A percentile compares a stretch with the other conserved stretches of the same genome.
Conservation (phyloP, 2,329 filamentous ascomycete genomes). For the Cordyceps tenuipes region DNA sequence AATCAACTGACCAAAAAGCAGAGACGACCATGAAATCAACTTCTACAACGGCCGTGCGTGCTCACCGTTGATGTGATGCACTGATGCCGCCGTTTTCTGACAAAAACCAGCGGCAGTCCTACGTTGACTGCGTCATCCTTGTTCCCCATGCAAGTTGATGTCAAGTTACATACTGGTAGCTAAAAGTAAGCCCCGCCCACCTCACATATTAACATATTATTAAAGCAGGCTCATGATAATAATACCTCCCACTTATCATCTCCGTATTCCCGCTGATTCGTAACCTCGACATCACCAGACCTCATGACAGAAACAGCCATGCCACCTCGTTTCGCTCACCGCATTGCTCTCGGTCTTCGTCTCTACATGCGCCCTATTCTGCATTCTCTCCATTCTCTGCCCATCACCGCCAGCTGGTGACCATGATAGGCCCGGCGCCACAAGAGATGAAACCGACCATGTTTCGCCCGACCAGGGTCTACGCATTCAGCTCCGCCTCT, state of each 20-base stretch:
- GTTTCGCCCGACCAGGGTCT: conserved; percentile 17
- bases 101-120: neutral
- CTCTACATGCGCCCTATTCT: neutral
- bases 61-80: neutral
- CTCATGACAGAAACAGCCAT: neutral
- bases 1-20: too few species aligned
- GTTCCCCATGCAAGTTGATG: neutral
- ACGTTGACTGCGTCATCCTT: neutral
- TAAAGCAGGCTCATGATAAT: too few species aligned
- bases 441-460: conserved; percentile 19
- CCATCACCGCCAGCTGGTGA: conserved; percentile 7
- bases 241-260: too few species aligned
- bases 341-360: neutral
- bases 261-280: too few species aligned
- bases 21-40: neutral
- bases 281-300: neutral
- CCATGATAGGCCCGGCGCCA: conserved; percentile 15
- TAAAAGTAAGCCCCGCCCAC: neutral
- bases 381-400: neutral
- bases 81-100: neutral
- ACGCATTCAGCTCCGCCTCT: neutral
- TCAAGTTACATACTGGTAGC: too few species aligned
- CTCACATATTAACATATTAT: too few species aligned
- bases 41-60: neutral
- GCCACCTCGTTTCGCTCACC: neutral